Percentiles rank a stretch among this genome's conserved stretches.
Conservation (phyloP, 2,329 filamentous ascomycete species). For the Gnomoniopsis sp. region DNA sequence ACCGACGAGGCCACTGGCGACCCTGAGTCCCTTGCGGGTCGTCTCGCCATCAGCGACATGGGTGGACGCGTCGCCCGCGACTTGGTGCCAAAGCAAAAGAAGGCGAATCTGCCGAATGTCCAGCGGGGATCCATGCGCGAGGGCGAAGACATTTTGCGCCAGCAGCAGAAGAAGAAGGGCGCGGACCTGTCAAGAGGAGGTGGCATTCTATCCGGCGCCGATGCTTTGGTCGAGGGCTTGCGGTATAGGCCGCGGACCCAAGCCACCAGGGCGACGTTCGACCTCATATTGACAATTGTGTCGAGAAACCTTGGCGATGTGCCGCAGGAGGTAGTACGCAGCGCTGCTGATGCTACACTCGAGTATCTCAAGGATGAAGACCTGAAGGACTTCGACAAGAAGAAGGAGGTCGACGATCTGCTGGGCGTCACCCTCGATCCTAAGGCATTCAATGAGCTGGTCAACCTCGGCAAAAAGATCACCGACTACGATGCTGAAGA, state of each 20-base stretch:
- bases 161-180: conserved; percentile 85
- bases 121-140: conserved; percentile 75
- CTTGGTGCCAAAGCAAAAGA: conserved; percentile 76
- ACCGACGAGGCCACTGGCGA: conserved; percentile 95
- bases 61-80: conserved; percentile 79
- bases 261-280: conserved; percentile 88
- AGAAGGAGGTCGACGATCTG: conserved; percentile 94
- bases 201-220: conserved; percentile 78
- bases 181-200: conserved; percentile 67
- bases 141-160: conserved; percentile 76
- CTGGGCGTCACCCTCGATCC: conserved; percentile 76
- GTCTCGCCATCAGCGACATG: conserved; percentile 94
- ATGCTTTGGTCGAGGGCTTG: conserved; percentile 86
- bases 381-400: conserved; percentile 96
- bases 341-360: conserved; percentile 86
- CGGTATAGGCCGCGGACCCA: conserved; percentile 88
- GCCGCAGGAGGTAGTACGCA: conserved; percentile 84
- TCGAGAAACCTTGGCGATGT: conserved; percentile 89
- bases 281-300: conserved; percentile 88
- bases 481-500: conserved; percentile 97
- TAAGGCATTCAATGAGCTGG: conserved; percentile 94
- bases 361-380: conserved; percentile 94
- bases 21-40: conserved; percentile 92
- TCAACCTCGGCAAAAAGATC: conserved; percentile 97
- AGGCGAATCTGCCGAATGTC: conserved; percentile 64